Evolutionary conservation across 1,284 basidiomycete genomes (phyloP).

Genomic region (Amylostereum areolatum): DNA sequence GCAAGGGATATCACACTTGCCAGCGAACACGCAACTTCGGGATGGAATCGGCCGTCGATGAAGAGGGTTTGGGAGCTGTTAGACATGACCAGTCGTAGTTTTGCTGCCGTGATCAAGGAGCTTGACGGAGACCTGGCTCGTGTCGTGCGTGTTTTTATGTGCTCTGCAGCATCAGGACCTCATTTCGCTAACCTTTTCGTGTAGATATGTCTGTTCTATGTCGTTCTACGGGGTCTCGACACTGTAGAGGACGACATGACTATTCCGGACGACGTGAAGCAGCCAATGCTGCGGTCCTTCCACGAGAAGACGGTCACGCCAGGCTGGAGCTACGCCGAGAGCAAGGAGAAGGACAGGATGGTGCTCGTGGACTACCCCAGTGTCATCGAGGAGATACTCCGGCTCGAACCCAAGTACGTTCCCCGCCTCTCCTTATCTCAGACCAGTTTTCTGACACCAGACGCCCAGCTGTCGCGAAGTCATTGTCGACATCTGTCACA

Average conservation of each 20-base stretch:
- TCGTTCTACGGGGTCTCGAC: slow-evolving; percentile 89
- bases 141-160: slow-evolving; percentile 55
- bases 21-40: slow-evolving; percentile 66
- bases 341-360: slow-evolving; percentile 84
- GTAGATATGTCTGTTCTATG: slow-evolving; percentile 92
- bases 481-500: slow-evolving; percentile 77
- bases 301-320: slow-evolving; percentile 77
- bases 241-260: slow-evolving; percentile 99
- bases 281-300: slow-evolving; percentile 82
- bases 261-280: slow-evolving; percentile 81
- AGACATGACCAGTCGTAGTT: slow-evolving; percentile 86
- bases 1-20: slow-evolving; percentile 75
- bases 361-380: slow-evolving; percentile 84
- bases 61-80: slow-evolving; percentile 87
- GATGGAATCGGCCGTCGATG: slow-evolving; percentile 85
- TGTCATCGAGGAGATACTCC: slow-evolving; percentile 80
- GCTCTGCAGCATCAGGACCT: background rate
- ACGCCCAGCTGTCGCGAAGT: slow-evolving; percentile 66
- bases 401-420: slow-evolving; percentile 58
- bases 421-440: background rate
- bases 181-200: slow-evolving; percentile 4
- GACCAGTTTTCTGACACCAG: background rate
- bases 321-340: slow-evolving; percentile 86
- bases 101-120: slow-evolving; percentile 94
- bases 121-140: slow-evolving; percentile 92